Evolutionary conservation across 768 basidiomycete genomes (phyloP), one percentile per base, ranked within the genome.

Genomic region (Serendipita sp.): DNA sequence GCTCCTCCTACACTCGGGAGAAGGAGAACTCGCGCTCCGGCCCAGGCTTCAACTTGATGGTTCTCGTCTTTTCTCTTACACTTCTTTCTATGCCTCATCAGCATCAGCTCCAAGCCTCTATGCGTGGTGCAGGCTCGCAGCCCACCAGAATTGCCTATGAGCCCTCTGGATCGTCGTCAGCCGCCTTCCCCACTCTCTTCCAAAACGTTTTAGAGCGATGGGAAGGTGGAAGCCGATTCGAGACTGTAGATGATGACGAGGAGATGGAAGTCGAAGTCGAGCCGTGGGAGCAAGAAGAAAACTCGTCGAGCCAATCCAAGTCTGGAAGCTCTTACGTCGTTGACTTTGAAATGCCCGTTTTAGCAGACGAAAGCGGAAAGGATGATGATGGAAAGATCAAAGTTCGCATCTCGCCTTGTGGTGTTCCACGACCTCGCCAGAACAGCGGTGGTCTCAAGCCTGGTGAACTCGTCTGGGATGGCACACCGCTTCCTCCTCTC

Each of bases 51-150:
- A 58, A 58, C 24, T 31, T 58, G n/a, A 58, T 58, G 53, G 53
- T 58, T n/a, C 53, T 58, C 31, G 53, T 58, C 53, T 58, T 58
- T 28, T 58, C 53, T 24, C 53, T 58, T n/a, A 58, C 53, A 3
- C 53, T 58, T n/a, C 53, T 58, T 31, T 58, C 53, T 9, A 58
- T 58, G 53, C 53, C 53, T 24, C 53, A 58, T 33, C 53, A 58
- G 28, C 53, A 58, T 31, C 53, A 58, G 31, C 45, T 50, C 45
- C 45, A 50, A 50, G 22, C 30, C 24, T 24, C 20, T 31, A 58
- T 58, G 53, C 53, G 24, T n/a, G 53, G 53, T 33, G 53, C 22
- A 11, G 30, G 53, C 30, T 22, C 53, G 22, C 53, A 58, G n/a
- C 53, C 53, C 9, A 58, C 53, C 31, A 26, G 53, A n/a, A 58